Percentiles rank a stretch among this genome's conserved stretches.
Conservation (phyloP, 2,329 filamentous ascomycete genomes). For the Trichophyton simii region DNA sequence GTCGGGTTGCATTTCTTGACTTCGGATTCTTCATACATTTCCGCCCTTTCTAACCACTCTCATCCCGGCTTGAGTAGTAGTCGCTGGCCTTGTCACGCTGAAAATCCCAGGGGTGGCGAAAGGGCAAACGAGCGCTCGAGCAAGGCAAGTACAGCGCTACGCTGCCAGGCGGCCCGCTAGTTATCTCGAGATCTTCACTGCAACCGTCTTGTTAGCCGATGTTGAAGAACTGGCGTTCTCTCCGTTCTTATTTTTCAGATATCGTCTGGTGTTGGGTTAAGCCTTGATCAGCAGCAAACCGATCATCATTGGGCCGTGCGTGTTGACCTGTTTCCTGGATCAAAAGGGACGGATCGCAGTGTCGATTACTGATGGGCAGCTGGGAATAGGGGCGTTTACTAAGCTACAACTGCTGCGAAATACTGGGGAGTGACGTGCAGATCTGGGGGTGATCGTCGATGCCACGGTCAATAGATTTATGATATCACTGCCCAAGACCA, state of each 20-base stretch:
- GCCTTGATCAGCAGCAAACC: constrained; percentile 2
- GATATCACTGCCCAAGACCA: neutral
- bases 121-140: neutral
- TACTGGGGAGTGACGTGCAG: neutral
- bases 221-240: neutral
- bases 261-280: neutral
- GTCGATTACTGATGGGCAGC: neutral
- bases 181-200: neutral
- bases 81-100: neutral
- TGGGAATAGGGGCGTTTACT: neutral
- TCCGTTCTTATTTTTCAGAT: neutral
- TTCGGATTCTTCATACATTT: neutral
- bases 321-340: neutral
- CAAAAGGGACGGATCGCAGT: neutral
- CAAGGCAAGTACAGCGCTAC: neutral
- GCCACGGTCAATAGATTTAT: neutral
- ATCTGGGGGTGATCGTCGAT: constrained; percentile 2
- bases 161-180: neutral
- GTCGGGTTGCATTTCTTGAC: neutral
- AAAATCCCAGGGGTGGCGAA: neutral
- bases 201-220: neutral
- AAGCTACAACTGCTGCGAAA: neutral
- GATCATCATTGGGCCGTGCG: constrained; percentile 1
- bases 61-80: neutral
- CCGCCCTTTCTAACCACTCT: neutral